Base-by-base conservation (phyloP, 441 rosid genomes). In the Arabidopsis lyrata region DNA sequence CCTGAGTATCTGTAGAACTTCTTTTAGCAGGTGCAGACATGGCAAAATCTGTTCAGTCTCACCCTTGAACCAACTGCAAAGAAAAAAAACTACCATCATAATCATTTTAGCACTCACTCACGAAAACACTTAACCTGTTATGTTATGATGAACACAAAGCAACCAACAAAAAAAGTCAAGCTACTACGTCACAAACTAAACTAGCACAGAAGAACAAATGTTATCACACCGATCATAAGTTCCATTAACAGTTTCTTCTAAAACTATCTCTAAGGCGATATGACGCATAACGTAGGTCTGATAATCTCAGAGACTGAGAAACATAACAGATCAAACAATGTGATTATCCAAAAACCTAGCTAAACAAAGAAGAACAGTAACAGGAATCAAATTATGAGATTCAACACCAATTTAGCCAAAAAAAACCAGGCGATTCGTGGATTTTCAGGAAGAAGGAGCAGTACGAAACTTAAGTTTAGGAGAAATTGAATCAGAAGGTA, bases 1-100 rank as follows among this genome's bases (percentile, higher is more conserved):
- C 84, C 81, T 86, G 81, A 62, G 86, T 47, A 56, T 71, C 80
- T 34, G 34, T 74, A 74, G 87, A 75, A 76, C 78, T 70, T 85
- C 62, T 82, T 72, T 82, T 86, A 74, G 78, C 59, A 70, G 82
- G 53, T 42, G 89, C 85, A 65, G 84, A 81, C 98, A 94, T 90
- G 83, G 75, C 68, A 45, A 77, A 47, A 20, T 18, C 18, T 61
- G 61, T 54, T 82, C 45, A 61, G 63, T 60, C 60, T 70, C 41
- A 41, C 35, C 4, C 62, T 38, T 54, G 53, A 54, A 53, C 73
- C 52, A 22, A 63, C 83, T 79, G 77, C 69, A 77, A 57, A 56
- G 66, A 53, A 36, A 41, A 39, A 70, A 58, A 7, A 7, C 36
- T 29, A 34, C 9, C 9, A 12, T 72, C 58, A 63, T 22, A 50